Percentiles rank a stretch among this genome's conserved stretches.
Conservation (phyloP, 768 basidiomycete species). For the Trametes maxima region DNA sequence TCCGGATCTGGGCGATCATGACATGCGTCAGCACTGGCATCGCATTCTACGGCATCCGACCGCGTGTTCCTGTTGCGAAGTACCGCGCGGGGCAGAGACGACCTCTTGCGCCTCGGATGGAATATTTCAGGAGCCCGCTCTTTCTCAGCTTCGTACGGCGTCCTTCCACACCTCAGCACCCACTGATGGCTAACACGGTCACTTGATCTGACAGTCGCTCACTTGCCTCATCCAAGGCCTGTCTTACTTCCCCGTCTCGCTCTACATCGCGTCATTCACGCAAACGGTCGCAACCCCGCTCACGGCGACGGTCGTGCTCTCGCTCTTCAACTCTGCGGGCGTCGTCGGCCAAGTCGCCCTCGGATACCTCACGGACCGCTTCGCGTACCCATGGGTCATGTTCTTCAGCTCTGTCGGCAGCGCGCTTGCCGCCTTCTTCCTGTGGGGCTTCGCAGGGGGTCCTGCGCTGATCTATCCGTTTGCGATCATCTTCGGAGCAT, state of each 20-base stretch:
- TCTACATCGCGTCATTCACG: conserved; percentile 32
- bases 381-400: conserved; percentile 30
- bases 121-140: conserved; percentile 23
- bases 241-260: conserved; percentile 30
- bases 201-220: conserved; percentile 10
- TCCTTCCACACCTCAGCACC: not conserved
- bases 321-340: conserved; percentile 29
- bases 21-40: conserved; percentile 22
- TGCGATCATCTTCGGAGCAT: conserved; percentile 28
- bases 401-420: conserved; percentile 21
- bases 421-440: conserved; percentile 25
- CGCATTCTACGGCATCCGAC: conserved; percentile 22
- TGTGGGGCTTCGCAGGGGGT: conserved; percentile 29
- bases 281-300: conserved; percentile 25
- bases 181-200: not conserved
- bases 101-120: conserved; percentile 23
- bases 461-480: conserved; percentile 27
- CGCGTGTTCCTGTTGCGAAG: conserved; percentile 27
- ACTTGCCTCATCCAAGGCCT: conserved; percentile 29
- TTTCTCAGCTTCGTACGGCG: conserved; percentile 29
- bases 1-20: conserved; percentile 25
- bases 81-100: conserved; percentile 17
- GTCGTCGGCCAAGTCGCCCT: conserved; percentile 29
- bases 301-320: conserved; percentile 28
- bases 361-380: conserved; percentile 27